Evolutionary conservation across 1,139 yeast species (phyloP).

Genomic region (Scheffersomyces stambukii): DNA sequence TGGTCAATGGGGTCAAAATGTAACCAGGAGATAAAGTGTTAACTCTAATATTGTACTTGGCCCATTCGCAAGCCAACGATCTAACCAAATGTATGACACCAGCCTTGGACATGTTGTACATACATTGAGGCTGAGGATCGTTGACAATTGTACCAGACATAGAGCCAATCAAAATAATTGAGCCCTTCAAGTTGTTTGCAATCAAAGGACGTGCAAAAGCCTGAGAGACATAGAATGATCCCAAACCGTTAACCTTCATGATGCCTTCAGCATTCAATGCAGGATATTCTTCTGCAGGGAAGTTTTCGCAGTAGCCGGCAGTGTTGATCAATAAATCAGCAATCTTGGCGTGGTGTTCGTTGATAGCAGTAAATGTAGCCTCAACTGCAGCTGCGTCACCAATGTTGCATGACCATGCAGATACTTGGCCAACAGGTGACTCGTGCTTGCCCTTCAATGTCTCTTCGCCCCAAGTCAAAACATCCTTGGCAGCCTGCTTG

Average conservation of each 20-base stretch:
- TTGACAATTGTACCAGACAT: conserved; percentile 50
- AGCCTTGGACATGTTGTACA: conserved; percentile 51
- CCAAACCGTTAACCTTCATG: conserved; percentile 70
- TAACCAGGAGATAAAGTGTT: conserved; percentile 47
- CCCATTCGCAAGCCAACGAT: conserved; percentile 51
- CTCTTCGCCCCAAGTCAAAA: conserved; percentile 51
- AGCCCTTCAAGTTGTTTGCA: conserved; percentile 49
- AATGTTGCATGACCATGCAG: conserved; percentile 76
- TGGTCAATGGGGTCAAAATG: conserved; percentile 47
- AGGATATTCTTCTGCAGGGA: conserved; percentile 75
- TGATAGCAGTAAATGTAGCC: conserved; percentile 45
- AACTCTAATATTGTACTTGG: conserved; percentile 46
- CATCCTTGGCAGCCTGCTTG: conserved; percentile 57
- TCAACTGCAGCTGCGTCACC: conserved; percentile 64
- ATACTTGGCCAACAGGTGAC: conserved; percentile 44
- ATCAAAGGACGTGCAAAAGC: conserved; percentile 65
- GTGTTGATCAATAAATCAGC: conserved; percentile 68
- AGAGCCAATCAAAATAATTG: conserved; percentile 44
- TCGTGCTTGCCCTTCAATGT: conserved; percentile 38
- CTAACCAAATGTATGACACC: conserved; percentile 47
- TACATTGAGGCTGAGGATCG: conserved; percentile 48
- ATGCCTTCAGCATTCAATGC: conserved; percentile 64
- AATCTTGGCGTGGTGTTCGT: conserved; percentile 54
- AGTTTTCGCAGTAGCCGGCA: conserved; percentile 83
- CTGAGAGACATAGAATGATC: conserved; percentile 64